Evolutionary conservation across 805 yeast genomes (phyloP), one percentile per base, ranked within the genome.

Genomic region (Teunomyces pallodes): DNA sequence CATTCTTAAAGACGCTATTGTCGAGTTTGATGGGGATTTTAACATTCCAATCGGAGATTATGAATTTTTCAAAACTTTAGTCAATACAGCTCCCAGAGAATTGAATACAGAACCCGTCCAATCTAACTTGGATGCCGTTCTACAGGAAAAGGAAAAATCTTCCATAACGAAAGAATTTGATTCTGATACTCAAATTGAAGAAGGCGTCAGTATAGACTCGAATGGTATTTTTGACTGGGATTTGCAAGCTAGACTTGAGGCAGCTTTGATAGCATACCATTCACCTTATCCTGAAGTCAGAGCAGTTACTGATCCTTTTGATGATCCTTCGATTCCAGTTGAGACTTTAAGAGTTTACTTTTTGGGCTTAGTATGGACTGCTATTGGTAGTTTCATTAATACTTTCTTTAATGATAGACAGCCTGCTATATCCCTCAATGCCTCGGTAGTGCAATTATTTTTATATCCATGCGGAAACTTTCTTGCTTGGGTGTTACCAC

Each of bases 401-500:
- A 77, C 79, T 54, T 80, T 80, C 55, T 82, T 82, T 59, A 62
- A 72, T 6, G 81, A 79, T 44, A 74, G 86, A 65, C 67, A 71
- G 51, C 84, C 84, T 38, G 52, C 75, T 9, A 78, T 81, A 50
- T 44, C 66, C n/a, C 61, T 80, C 13, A 48, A 66, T 3, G 55
- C 79, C 29, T 54, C 78, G 2, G 77, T 79, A 28, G 62, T 73
- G 48, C 82, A 79, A 56, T 61, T 79, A 54, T 64, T 77, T 43
- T 57, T 76, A 44, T 75, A 69, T 52, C 79, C 80, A 36, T 65
- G 71, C 55, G 82, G 83, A 54, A 56, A 51, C 41, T 52, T 73
- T 1, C 66, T 53, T 46, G 56, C 54, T 9, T 48, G 38, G 20
- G 63, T 67, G n/a, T 48, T 74, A n/a, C 80, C 81, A 9, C 71